phyloP scores from a whole-genome alignment of 1,139 yeast species.

The Zygosaccharomyces sapae region DNA sequence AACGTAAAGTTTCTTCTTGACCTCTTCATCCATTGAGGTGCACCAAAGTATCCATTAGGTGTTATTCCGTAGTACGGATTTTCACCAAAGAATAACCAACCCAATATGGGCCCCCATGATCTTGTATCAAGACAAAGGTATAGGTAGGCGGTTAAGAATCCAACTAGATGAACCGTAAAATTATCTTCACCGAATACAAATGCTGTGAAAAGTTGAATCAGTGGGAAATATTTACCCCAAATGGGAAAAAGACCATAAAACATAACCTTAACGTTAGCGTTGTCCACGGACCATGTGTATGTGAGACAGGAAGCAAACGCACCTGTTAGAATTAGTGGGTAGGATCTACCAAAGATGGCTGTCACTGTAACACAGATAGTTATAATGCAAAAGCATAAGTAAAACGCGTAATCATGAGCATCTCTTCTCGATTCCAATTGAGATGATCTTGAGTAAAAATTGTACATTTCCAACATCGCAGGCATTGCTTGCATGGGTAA shows the following conservation, averaged over 20 bases:
- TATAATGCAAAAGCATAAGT: constrained; percentile 24
- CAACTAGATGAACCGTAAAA: constrained; percentile 24
- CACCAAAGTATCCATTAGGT: constrained; percentile 28
- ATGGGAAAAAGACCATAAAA: constrained; percentile 35
- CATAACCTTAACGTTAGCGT: constrained; percentile 28
- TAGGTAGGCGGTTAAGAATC: constrained; percentile 31
- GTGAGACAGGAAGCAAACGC: constrained; percentile 30
- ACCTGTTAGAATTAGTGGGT: constrained; percentile 21
- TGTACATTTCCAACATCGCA: constrained; percentile 30
- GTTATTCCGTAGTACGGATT: constrained; percentile 23
- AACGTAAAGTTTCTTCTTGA: constrained; percentile 4
- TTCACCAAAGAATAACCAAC: constrained; percentile 20
- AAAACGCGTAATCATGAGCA: constrained; percentile 29
- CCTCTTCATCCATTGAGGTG: constrained; percentile 26
- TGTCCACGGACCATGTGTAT: constrained; percentile 34
- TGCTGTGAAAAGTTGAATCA: constrained; percentile 28
- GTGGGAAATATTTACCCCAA: constrained; percentile 32
- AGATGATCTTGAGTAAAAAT: constrained; percentile 28
- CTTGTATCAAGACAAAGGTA: constrained; percentile 35
- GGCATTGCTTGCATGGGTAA: constrained; percentile 28
- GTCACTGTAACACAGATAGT: constrained; percentile 18
- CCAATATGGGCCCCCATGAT: constrained; percentile 36
- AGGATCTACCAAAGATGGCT: constrained; percentile 16
- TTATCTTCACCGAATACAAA: constrained; percentile 27
- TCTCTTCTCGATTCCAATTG: constrained; percentile 26